Base-by-base conservation (phyloP, 1,284 basidiomycete genomes). In the Heterobasidion parviporum region DNA sequence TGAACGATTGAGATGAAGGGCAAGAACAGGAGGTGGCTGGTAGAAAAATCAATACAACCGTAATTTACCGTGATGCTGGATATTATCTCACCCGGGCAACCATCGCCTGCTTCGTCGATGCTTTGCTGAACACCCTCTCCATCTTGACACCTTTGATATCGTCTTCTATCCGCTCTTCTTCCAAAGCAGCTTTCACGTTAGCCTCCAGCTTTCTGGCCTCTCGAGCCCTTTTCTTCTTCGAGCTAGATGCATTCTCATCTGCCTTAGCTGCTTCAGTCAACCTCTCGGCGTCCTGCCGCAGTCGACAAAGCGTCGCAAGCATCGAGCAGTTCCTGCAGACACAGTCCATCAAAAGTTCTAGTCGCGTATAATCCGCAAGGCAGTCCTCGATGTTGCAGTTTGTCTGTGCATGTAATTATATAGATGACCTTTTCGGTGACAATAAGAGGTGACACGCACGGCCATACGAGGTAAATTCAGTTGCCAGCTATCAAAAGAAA, bases 71-170 rank as follows among this genome's bases (percentile, higher is more conserved):
- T n/a, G 33, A n/a, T 12, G 51, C 48, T n/a, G 32, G n/a, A 45
- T 5, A 18, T 51, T 14, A 15, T 35, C 26, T 8, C 64, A 90
- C 90, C 65, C 91, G 75, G 44, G 89, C 91, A 58, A 93, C 80
- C 87, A 93, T 92, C 33, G 87, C 85, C 67, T 92, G 89, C 67
- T 94, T 92, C 9, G 89, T 91, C 4, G 86, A 88, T n/a, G 83
- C 82, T 47, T 75, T 77, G 61, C 87, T 89, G 52, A 82, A 71
- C 1, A 90, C 82, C 63, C 83, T 84, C 67, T 91, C 87, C 62
- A 93, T 72, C 63, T 81, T 82, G 49, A 92, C 75, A 46, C 83
- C 88, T 61, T 82, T 83, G 56, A 92, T 70, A 54, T 92, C 87
- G 55, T 90, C 86, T 68, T 94, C 91, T 32, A 91, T 83, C 44